Evolutionary conservation across 83 land plant species (phyloP).

Genomic region (Isoetes engelmannii): DNA sequence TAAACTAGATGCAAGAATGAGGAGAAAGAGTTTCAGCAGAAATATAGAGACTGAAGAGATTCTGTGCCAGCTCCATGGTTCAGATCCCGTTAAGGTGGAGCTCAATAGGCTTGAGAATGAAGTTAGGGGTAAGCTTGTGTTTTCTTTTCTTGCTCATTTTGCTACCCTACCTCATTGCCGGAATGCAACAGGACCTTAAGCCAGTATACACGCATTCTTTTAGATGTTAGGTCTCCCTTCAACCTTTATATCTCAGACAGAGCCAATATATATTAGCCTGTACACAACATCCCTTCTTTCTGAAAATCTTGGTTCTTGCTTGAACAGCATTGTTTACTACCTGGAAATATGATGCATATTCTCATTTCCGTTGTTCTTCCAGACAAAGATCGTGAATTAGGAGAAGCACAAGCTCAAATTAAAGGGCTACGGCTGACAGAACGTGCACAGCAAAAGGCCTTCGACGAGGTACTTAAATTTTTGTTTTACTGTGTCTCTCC

Average conservation of each 20-base stretch:
- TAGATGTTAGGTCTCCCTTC: no score
- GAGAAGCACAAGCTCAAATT: slow-evolving; percentile 78
- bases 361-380: neutral
- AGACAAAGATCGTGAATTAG: slow-evolving; percentile 87
- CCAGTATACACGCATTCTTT: no score
- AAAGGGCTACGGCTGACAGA: slow-evolving; percentile 71
- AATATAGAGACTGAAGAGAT: slow-evolving; percentile 13
- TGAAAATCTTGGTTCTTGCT: neutral
- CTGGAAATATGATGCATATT: neutral
- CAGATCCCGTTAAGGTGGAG: slow-evolving; percentile 89
- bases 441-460: slow-evolving; percentile 74
- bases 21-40: neutral
- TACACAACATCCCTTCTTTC: neutral
- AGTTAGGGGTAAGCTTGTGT: slow-evolving; percentile 53
- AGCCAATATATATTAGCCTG: neutral
- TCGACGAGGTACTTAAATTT: slow-evolving; percentile 61
- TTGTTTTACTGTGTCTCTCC: neutral
- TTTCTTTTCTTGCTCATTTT: no score
- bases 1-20: neutral
- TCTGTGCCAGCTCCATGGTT: slow-evolving; percentile 55
- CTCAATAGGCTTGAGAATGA: slow-evolving; percentile 81
- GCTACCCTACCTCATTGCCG: no score
- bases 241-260: no score
- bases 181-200: neutral
- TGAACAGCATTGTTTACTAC: neutral